A percentile compares a stretch with the other conserved stretches of the same genome.
Conservation (phyloP, 441 rosid species). For the Croton laevigatus region DNA sequence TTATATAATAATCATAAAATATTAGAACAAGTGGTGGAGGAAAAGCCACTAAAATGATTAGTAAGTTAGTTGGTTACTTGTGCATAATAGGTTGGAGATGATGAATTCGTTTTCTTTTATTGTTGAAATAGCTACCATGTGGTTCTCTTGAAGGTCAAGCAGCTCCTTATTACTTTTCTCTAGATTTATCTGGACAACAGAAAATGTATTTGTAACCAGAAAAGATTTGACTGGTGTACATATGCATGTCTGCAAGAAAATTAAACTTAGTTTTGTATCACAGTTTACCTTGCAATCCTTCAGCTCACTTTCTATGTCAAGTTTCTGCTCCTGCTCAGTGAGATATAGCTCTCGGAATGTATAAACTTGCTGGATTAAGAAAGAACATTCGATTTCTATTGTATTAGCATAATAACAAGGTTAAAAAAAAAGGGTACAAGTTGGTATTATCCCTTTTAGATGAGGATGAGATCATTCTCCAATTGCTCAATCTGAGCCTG, state of each 20-base stretch:
- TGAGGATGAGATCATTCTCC: conserved; percentile 55
- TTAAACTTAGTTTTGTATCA: conserved; percentile 14
- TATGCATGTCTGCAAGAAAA: conserved; percentile 16
- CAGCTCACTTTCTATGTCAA: conserved; percentile 59
- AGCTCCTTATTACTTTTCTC: conserved; percentile 52
- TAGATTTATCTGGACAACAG: conserved; percentile 48
- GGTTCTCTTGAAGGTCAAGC: conserved; percentile 66
- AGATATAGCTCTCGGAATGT: conserved; percentile 59
- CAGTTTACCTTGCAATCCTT: conserved; percentile 62
- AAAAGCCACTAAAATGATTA: conserved; percentile 3
- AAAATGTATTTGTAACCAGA: not conserved
- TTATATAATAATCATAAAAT: conserved; percentile 11
- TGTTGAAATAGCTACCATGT: conserved; percentile 38
- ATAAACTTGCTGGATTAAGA: conserved; percentile 57
- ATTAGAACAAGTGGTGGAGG: conserved; percentile 2
- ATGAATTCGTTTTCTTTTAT: conserved; percentile 56
- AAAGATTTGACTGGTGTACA: not conserved
- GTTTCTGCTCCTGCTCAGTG: conserved; percentile 66
- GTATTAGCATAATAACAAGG: conserved; percentile 1
- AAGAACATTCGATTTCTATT: not conserved
- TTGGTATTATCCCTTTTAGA: conserved; percentile 54
- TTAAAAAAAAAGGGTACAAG: conserved; percentile 3
- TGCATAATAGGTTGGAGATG: conserved; percentile 54
- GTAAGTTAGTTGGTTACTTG: conserved; percentile 43
- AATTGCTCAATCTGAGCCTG: conserved; percentile 80